These are phyloP conservation scores for Xylogone sp. DNA, from an alignment of 2,329 filamentous ascomycete species.

Conservation along the genomic window DNA sequence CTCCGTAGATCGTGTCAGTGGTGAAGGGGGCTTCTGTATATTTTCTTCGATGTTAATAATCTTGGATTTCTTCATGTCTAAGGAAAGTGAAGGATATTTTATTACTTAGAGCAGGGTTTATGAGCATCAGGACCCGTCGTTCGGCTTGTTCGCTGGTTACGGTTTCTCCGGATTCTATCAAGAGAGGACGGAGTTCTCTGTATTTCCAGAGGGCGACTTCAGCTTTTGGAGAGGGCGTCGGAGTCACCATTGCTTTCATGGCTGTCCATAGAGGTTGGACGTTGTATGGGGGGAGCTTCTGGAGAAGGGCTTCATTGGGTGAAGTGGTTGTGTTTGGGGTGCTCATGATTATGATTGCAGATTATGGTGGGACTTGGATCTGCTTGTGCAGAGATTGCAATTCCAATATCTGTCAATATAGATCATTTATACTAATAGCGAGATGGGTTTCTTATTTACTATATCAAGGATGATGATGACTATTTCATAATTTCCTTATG, in stretches of 20 bases:
- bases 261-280: background rate
- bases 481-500: too few relatives aligned
- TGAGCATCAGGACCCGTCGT: constrained; percentile 6
- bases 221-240: background rate
- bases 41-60: too few relatives aligned
- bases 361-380: background rate
- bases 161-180: background rate
- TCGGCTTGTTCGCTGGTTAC: constrained; percentile 10
- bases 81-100: too few relatives aligned
- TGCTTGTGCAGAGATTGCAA: too few relatives aligned
- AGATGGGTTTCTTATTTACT: too few relatives aligned
- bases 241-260: background rate
- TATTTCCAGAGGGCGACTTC: background rate
- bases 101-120: background rate
- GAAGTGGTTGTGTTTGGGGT: too few relatives aligned
- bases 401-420: too few relatives aligned
- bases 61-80: too few relatives aligned
- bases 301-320: background rate
- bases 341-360: background rate
- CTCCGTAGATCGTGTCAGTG: constrained; percentile 41
- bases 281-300: background rate
- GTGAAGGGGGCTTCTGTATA: constrained; percentile 38
- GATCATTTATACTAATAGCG: too few relatives aligned
- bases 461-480: too few relatives aligned
- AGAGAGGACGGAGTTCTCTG: background rate